These are phyloP conservation scores for Poronia punctata DNA, from an alignment of 495 filamentous ascomycete species.

Conservation along the genomic window DNA sequence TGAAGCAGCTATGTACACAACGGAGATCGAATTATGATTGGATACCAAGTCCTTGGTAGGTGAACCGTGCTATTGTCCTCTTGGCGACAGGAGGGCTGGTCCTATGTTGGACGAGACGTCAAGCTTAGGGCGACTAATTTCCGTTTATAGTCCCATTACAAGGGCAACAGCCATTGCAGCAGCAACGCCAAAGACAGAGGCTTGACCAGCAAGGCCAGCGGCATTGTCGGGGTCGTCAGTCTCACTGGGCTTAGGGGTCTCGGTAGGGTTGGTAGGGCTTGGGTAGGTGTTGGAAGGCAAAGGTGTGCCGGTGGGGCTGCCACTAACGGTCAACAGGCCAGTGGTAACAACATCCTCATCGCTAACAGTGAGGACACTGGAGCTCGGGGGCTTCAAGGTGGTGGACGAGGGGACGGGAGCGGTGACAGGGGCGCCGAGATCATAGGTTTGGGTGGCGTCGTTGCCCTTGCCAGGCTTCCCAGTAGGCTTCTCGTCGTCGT, in stretches of 20 bases:
- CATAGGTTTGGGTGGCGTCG: conserved; percentile 3
- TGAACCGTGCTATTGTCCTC: too few relatives aligned
- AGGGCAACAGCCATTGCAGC: conserved; percentile 17
- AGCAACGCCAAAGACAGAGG: conserved; percentile 19
- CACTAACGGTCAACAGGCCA: conserved; percentile 6
- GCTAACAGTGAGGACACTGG: conserved; percentile 2
- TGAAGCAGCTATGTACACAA: conserved; percentile 17
- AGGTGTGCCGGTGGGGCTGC: background rate
- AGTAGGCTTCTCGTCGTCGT: background rate
- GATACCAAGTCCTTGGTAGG: background rate
- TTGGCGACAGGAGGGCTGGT: too few relatives aligned
- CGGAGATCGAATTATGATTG: conserved; percentile 6
- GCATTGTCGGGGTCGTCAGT: conserved; percentile 1
- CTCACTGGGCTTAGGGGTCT: too few relatives aligned
- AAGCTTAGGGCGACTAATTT: background rate
- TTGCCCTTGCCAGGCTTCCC: background rate
- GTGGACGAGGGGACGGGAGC: background rate
- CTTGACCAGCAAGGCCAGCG: conserved; percentile 6
- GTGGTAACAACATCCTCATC: conserved; percentile 4
- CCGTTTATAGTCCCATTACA: conserved; percentile 16
- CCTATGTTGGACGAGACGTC: too few relatives aligned
- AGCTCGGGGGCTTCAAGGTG: conserved; percentile 2
- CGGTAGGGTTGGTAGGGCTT: background rate
- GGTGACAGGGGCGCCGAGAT: conserved; percentile 2
- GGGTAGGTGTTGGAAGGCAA: background rate